A percentile compares a stretch with the other conserved stretches of the same genome.
These are phyloP conservation scores for Fusarium veterinarium DNA, from an alignment of 2,329 filamentous ascomycete species.

Conservation along the genomic window DNA sequence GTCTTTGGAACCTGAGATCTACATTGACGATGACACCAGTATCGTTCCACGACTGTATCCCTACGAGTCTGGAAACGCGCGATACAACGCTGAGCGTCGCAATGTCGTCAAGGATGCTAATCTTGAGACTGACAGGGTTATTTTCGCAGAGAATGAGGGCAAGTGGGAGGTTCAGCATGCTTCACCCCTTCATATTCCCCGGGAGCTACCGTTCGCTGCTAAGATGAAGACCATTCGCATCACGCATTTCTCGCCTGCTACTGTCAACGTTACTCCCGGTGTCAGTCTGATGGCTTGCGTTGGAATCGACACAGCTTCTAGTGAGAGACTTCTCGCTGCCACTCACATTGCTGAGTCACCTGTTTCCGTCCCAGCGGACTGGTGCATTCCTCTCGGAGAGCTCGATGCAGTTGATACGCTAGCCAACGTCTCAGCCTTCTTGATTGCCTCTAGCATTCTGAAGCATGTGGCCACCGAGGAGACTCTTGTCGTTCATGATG, in stretches of 20 bases:
- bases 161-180: background rate
- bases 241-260: background rate
- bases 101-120: rapidly evolving
- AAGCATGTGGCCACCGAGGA: rapidly evolving
- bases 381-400: background rate
- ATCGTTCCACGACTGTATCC: background rate
- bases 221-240: background rate
- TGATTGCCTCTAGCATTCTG: background rate
- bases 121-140: rapidly evolving
- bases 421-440: background rate
- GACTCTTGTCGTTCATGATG: rapidly evolving
- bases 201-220: rapidly evolving
- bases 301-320: rapidly evolving
- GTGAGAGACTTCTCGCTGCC: rapidly evolving
- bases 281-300: rapidly evolving
- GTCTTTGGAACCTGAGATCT: constrained; percentile 10
- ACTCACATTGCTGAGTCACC: background rate
- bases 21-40: background rate
- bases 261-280: rapidly evolving
- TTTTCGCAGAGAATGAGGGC: rapidly evolving
- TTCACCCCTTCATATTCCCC: background rate
- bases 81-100: background rate
- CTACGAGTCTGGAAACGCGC: background rate
- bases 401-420: background rate
- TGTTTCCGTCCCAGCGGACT: background rate